A percentile compares a stretch with the other conserved stretches of the same genome.
phyloP scores from a whole-genome alignment of 768 basidiomycete genomes.

The Gloeostereum incarnatum region DNA sequence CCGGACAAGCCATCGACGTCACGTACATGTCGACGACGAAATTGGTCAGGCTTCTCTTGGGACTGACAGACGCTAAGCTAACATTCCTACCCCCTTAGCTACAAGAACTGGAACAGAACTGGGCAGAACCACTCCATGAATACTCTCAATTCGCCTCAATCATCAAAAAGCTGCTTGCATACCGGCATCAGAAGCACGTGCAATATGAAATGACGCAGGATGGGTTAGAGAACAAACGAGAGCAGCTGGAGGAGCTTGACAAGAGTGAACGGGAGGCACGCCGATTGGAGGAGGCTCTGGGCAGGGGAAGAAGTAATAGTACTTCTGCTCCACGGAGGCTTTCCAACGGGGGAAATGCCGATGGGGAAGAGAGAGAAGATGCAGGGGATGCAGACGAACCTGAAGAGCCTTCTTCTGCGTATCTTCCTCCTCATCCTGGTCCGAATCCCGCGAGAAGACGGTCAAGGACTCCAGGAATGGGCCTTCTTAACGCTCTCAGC shows the following conservation, averaged over 20 bases:
- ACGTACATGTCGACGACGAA: constrained; percentile 90
- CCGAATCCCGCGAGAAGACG: constrained; percentile 53
- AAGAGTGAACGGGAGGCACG: constrained; percentile 88
- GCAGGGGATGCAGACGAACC: constrained; percentile 23
- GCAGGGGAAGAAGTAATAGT: constrained; percentile 35
- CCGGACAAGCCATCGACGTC: constrained; percentile 91
- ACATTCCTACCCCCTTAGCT: constrained; percentile 38
- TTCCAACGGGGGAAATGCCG: constrained; percentile 17
- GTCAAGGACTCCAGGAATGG: constrained; percentile 68
- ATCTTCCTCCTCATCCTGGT: constrained; percentile 73
- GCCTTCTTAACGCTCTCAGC: constrained; percentile 81
- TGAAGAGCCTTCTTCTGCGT: constrained; percentile 35
- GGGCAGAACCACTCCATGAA: constrained; percentile 93
- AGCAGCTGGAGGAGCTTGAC: constrained; percentile 82
- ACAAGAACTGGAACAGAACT: constrained; percentile 89
- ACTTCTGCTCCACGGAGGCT: constrained; percentile 14
- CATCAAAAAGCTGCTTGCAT: constrained; percentile 89
- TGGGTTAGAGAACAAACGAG: constrained; percentile 72
- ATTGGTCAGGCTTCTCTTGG: constrained; percentile 43
- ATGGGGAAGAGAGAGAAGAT: constrained; percentile 12
- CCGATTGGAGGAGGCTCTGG: constrained; percentile 81
- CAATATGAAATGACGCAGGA: constrained; percentile 98
- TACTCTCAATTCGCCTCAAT: constrained; percentile 92
- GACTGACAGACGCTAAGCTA: too few relatives aligned
- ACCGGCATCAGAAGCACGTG: constrained; percentile 96